Evolutionary conservation across 2,329 filamentous ascomycete species (phyloP), one percentile per base, ranked within the genome.

Genomic region (Aspergillus arachidicola): DNA sequence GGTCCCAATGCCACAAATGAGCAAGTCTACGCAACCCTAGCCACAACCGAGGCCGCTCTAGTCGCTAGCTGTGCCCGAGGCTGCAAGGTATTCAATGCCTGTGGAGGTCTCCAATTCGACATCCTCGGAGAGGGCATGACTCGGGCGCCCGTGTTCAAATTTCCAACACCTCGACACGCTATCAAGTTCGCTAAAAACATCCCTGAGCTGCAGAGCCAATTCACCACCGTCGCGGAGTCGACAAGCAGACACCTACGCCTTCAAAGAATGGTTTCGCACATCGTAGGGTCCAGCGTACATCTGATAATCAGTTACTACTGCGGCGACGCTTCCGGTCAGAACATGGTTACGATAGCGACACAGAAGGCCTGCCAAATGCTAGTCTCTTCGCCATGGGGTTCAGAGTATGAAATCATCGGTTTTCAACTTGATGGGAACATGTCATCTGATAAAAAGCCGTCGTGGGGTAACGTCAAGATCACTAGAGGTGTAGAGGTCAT

Each of bases 31-130:
- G 73, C 70, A 0, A 73, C 74, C 7, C 62, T 76, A 19, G 73
- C 73, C 9, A 76, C 73, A 4, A 62, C 64, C 12, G 72, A 76
- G 51, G 66, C 72, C 2, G 69, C 71, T 2, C 59, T 75, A 10
- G 65, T 75, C 9, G 72, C 71, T 3, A 71, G 70, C 50, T 76
- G 73, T 58, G 72, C 71, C 2, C 65, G 73, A n/a, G 74, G 74
- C n/a, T 72, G 72, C 60, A 75, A 75, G 58, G 60, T 66, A 3
- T 66, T 74, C n/a, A 71, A 69, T n/a, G 34, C 68, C 60, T 28
- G 61, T 69, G 62, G 62, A 1, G 62, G 62, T 0, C 21, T 58
- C 19, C 64, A 70, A 21, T 67, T 68, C 30, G 61, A 65, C 16
- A 59, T 68, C 14, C 62, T 74, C 0, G 46, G 62, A 1, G 68